Base-by-base conservation (phyloP, 73 alveolate genomes). In the Paramecium tetraurelia region DNA sequence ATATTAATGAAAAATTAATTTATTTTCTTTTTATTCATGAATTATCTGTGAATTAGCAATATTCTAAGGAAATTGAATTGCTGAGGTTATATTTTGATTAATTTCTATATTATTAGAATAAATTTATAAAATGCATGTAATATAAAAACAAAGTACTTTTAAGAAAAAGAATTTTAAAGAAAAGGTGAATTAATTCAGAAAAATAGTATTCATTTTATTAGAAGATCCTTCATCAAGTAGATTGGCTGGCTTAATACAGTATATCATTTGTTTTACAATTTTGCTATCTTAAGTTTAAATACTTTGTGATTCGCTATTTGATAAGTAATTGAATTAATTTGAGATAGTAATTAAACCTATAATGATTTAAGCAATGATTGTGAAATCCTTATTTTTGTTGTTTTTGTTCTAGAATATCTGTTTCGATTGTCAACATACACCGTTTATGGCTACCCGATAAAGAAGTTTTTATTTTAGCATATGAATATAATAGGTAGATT, bases 211-310 rank as follows among this genome's bases (percentile, higher is more conserved):
- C 20, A 27, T 72, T 35, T 16, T 40, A n/a, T 18, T 72, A 5
- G 86, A 72, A 43, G 86, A 72, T 36, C 86, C 86, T 14, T 72
- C 57, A 72, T 72, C 86, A 10, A 36, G 59, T 72, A 72, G 36
- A 38, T n/a, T 72, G 20, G 86, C 86, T 35, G 33, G 33, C 1
- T 40, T 36, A 20, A 72, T 72, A 36, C 40, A 31, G 6, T 33
- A 8, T 38, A 72, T 72, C 20, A 72, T 72, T 72, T 20, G 57
- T 29, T 33, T 72, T 36, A 38, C 86, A 12, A 72, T 72, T 5
- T 36, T 72, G 33, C 27, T 72, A 43, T 72, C 86, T 16, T 72
- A 36, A 33, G 59, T 72, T 10, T 72, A 72, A 72, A 72, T 72
- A 35, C n/a, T 72, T 12, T 36, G 57, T 14, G 86, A 72, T 72